Evolutionary conservation across 192 early-diverging fungal genomes (phyloP), one percentile per base, ranked within the genome.

Genomic region (Entrophospora sp.): DNA sequence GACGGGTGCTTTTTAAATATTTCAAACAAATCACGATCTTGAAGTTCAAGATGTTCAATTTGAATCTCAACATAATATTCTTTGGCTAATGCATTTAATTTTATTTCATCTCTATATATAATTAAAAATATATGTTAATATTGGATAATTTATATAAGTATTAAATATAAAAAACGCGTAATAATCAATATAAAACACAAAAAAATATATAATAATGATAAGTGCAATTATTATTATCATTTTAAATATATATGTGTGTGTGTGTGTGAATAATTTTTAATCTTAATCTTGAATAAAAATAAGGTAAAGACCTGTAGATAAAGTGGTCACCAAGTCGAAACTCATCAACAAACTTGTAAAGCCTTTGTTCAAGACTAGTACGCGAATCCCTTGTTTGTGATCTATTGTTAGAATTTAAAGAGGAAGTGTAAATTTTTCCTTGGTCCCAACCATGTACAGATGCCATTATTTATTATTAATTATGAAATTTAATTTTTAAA

Each of bases 281-380:
- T n/a, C n/a, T n/a, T n/a, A n/a, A n/a, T n/a, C n/a, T n/a, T n/a
- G n/a, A n/a, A n/a, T n/a, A n/a, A n/a, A n/a, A n/a, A n/a, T n/a
- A n/a, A n/a, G n/a, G 2, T 42, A 37, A 52, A 52, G 9, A 6
- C 87, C 86, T 87, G 60, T 95, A 95, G 53, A 93, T 78, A 77
- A 86, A 94, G 53, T 85, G 79, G 66, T 90, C 87, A 73, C 88
- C 89, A 57, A 93, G 71, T 61, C 87, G 84, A 69, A 94, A 97
- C 64, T 89, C 88, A 52, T 90, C 82, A 67, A 97, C 79, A 75
- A 97, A 97, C 38, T 84, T 83, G 38, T 84, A 79, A 69, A 95
- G 86, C 69, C 81, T 70, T 57, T 84, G 73, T 69, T 90, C 86
- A 51, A 84, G 45, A 65, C 80, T 77, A 55, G 76, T 73, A 67